Percentiles rank a stretch among this genome's conserved stretches.
Conservation (phyloP, 2,329 filamentous ascomycete genomes). For the Aureobasidium sp. region DNA sequence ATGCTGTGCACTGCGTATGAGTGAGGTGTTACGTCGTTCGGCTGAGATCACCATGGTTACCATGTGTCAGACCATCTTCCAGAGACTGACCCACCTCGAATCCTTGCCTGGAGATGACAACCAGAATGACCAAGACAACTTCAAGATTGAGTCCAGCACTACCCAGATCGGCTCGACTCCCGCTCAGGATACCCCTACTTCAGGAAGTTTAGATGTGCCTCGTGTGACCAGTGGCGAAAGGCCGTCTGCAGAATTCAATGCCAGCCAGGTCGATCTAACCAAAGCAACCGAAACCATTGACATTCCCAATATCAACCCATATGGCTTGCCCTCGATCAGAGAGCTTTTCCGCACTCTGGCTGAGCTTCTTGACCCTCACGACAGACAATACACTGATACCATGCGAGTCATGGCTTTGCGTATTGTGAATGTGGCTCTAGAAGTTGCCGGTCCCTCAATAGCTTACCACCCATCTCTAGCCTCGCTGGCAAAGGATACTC, state of each 20-base stretch:
- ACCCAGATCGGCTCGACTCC: conserved; percentile 5
- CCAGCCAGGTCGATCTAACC: conserved; percentile 35
- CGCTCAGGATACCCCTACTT: conserved; percentile 8
- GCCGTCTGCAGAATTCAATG: conserved; percentile 17
- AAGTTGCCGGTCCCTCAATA: conserved; percentile 92
- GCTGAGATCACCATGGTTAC: conserved; percentile 96
- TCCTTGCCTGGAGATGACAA: conserved; percentile 48
- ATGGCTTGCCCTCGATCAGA: conserved; percentile 86
- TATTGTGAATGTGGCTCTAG: conserved; percentile 93
- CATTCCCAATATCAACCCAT: conserved; percentile 62
- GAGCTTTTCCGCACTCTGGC: conserved; percentile 92
- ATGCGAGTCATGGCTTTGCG: conserved; percentile 96
- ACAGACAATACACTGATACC: conserved; percentile 83
- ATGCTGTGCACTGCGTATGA: conserved; percentile 88
- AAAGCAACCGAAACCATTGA: conserved; percentile 33
- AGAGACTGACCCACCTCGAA: conserved; percentile 78
- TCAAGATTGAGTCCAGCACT: conserved; percentile 67
- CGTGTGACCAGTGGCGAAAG: not conserved
- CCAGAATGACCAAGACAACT: conserved; percentile 56
- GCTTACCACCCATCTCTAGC: conserved; percentile 84
- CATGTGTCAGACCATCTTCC: conserved; percentile 99
- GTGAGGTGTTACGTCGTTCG: conserved; percentile 79
- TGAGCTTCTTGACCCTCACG: conserved; percentile 86
- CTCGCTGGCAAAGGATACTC: conserved; percentile 77
- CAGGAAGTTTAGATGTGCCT: conserved; percentile 13